Base-by-base conservation (phyloP, 140 eudicot species). In the Stevia rebaudiana region DNA sequence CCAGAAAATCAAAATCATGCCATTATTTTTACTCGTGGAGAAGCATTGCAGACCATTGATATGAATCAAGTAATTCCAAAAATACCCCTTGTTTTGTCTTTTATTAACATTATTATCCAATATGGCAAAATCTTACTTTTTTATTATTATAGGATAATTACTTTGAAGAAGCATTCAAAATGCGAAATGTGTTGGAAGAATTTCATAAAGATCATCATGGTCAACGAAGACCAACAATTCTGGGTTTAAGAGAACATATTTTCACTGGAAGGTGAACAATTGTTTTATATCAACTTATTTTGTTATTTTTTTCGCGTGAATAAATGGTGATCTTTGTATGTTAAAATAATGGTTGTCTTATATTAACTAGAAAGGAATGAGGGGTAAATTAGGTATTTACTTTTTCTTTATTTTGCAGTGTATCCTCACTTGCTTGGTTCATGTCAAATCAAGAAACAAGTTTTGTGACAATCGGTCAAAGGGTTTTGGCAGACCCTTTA, bases 1-100 rank as follows among this genome's bases (percentile, higher is more conserved):
- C 98, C 98, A 51, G 98, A 92, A 82, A 92, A 92, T 74, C 98
- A 92, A 72, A 92, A 92, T 71, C 98, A 92, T 78, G 98, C 98
- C 40, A 85, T 91, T 69, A 85, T 91, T 70, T 91, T 91, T 68
- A 91, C 98, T 47, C 98, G 98, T 48, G 98, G 98, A 74, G 98
- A 92, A 83, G 98, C 98, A 56, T 68, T 92, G 67, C 98, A 92
- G 78, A 88, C 98, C 65, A 92, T 92, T 64, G 98, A 92, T 78
- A 92, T 92, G 98, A 92, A 92, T 81, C 98, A 92, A 80, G 98
- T 88, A 63, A 61, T 61, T 68, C 61, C 28, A 19, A 17, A 62
- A 21, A 18, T 43, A 42, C 8, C 28, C 41, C 5, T 43, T 56
- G 24, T 52, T 51, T 16, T 61, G 62, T 61, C 64, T 39, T 58